Evolutionary conservation across 495 filamentous ascomycete species (phyloP), one percentile per base, ranked within the genome.

Genomic region (Penicillium arizonense): DNA sequence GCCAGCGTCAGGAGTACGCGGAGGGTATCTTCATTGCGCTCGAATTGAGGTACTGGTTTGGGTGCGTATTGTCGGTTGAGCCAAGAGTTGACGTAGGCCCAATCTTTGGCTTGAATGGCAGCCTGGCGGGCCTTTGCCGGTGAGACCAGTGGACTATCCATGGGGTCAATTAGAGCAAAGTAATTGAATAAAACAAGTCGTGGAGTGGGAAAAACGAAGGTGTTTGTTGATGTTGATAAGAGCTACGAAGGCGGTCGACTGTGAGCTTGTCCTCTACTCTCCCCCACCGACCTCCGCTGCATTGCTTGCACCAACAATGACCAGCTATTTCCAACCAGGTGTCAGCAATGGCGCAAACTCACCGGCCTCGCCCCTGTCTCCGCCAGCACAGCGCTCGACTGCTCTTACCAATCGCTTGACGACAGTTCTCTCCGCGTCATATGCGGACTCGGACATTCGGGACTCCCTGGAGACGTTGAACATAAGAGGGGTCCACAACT

Each of bases 391-490:
- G 48, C 73, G 73, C 44, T 73, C 74, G n/a, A 89, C 82, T 69
- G 85, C 86, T 3, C 71, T 93, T 44, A 86, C 87, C 0, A 82
- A 77, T 58, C 88, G 93, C 65, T 76, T 97, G 53, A 88, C 89
- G 13, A 87, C 80, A 44, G 87, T 97, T 14, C 83, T 97, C 32
- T 96, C 94, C 12, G 83, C 89, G 3, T 96, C 93, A 0, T 97
- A 96, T 70, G 87, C 89, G 30, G 94, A 97, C 68, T 81, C 88
- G 3, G 93, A 97, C 53, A 96, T 97, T 53, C 83, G 91, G 47
- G 88, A 96, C 74, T 87, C 91, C 32, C 77, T 99, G 30, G 75
- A 79, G 45, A 83, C 89, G 0, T 74, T 97, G 12, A 92, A 96
- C 66, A 74, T 82, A 28, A 76, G 86, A 20, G 82, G 81, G 2